Conservation (phyloP, 1,284 basidiomycete genomes). For the Ceratobasidium theobromae region DNA sequence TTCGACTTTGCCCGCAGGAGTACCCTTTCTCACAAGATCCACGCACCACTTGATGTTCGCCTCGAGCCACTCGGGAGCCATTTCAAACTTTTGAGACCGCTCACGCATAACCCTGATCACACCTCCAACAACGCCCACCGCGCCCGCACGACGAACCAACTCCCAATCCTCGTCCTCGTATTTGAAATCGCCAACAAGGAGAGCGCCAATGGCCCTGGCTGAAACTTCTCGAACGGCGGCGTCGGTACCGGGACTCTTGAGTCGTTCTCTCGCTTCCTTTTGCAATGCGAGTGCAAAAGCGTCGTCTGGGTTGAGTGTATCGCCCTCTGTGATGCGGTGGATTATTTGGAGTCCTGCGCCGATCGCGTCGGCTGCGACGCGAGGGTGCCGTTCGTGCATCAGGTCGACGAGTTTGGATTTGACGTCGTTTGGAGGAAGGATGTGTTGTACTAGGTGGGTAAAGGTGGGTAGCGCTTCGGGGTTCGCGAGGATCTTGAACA, state of each 20-base stretch:
- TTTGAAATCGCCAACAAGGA: background rate
- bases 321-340: background rate
- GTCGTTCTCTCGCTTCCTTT: slow-evolving; percentile 18
- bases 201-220: slow-evolving; percentile 20
- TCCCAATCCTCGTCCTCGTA: slow-evolving; percentile 69
- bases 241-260: slow-evolving; percentile 50
- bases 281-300: background rate
- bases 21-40: slow-evolving; percentile 75
- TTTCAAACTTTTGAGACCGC: slow-evolving; percentile 48
- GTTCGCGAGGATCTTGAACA: slow-evolving; percentile 33
- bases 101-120: slow-evolving; percentile 44
- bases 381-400: slow-evolving; percentile 70
- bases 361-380: slow-evolving; percentile 81
- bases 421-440: slow-evolving; percentile 63
- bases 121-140: slow-evolving; percentile 69
- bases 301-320: background rate
- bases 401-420: slow-evolving; percentile 68
- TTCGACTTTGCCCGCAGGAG: slow-evolving; percentile 75
- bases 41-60: slow-evolving; percentile 78
- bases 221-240: slow-evolving; percentile 69
- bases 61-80: slow-evolving; percentile 77
- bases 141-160: slow-evolving; percentile 72
- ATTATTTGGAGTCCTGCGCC: slow-evolving; percentile 46
- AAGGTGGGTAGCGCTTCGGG: slow-evolving; percentile 62
- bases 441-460: slow-evolving; percentile 59